Evolutionary conservation across 2,329 filamentous ascomycete species (phyloP).

Genomic region (Sclerotinia trifoliorum): DNA sequence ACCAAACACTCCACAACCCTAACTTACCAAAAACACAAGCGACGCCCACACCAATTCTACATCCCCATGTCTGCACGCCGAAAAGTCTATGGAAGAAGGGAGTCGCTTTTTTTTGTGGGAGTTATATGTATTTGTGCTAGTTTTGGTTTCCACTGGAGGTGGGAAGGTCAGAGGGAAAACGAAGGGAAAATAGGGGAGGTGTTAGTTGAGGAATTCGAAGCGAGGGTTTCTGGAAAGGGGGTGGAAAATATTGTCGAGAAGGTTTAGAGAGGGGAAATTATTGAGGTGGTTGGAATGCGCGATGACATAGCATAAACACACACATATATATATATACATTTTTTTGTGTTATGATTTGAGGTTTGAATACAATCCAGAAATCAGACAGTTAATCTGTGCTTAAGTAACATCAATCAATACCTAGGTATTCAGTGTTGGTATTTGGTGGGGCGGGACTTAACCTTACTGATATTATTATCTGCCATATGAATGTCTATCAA

Average conservation of each 20-base stretch:
- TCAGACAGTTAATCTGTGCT: background rate
- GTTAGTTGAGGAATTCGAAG: background rate
- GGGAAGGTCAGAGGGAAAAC: background rate
- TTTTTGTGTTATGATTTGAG: background rate
- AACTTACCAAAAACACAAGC: background rate
- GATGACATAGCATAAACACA: too few species aligned
- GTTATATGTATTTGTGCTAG: background rate
- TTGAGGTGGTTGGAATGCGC: background rate
- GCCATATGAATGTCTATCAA: too few species aligned
- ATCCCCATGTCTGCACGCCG: background rate
- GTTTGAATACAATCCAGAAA: background rate
- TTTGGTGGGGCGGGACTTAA: background rate
- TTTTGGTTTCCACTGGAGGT: background rate
- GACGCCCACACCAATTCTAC: background rate
- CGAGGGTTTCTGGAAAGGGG: background rate
- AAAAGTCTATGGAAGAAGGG: background rate
- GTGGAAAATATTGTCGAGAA: background rate
- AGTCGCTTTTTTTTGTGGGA: background rate
- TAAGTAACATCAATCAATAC: background rate
- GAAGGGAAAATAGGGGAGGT: background rate
- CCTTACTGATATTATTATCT: too few species aligned
- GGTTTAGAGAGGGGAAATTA: too few species aligned
- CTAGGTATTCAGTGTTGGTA: background rate
- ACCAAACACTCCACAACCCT: background rate
- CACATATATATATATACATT: background rate